These are phyloP conservation scores for Corymbia maculata DNA, from an alignment of 345 rosid species.

Conservation along the genomic window DNA sequence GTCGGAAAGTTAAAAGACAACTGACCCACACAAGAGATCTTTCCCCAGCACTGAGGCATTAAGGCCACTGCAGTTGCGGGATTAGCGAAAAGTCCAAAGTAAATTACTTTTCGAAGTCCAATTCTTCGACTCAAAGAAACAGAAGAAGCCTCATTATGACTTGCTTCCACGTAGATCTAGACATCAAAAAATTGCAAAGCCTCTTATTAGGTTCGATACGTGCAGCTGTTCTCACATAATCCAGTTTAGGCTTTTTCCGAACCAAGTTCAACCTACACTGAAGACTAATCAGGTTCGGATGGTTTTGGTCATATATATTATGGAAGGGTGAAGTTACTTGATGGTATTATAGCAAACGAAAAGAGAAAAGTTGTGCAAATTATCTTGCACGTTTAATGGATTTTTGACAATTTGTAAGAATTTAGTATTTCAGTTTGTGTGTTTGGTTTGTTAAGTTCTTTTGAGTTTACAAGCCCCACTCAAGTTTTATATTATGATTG, in stretches of 20 bases:
- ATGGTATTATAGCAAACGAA: background rate
- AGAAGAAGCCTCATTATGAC: no score
- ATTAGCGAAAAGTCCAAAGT: no score
- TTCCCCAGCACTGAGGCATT: no score
- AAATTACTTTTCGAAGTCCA: no score
- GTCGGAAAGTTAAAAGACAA: no score
- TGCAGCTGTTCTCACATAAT: background rate
- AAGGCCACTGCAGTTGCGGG: no score
- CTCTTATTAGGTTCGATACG: no score
- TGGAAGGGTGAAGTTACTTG: background rate
- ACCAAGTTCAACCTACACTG: background rate
- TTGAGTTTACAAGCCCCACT: background rate
- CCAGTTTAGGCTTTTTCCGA: background rate
- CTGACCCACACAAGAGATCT: background rate
- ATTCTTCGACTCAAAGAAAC: no score
- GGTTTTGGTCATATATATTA: background rate
- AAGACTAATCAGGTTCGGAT: background rate
- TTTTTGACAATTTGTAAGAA: background rate
- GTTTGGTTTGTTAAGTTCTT: background rate
- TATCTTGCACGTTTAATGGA: background rate
- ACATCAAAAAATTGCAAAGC: no score
- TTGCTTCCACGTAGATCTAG: no score
- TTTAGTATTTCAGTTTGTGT: background rate
- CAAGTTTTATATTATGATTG: background rate
- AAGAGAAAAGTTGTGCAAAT: background rate